Conservation (phyloP, 495 filamentous ascomycete genomes). For the Penicillium daleae region DNA sequence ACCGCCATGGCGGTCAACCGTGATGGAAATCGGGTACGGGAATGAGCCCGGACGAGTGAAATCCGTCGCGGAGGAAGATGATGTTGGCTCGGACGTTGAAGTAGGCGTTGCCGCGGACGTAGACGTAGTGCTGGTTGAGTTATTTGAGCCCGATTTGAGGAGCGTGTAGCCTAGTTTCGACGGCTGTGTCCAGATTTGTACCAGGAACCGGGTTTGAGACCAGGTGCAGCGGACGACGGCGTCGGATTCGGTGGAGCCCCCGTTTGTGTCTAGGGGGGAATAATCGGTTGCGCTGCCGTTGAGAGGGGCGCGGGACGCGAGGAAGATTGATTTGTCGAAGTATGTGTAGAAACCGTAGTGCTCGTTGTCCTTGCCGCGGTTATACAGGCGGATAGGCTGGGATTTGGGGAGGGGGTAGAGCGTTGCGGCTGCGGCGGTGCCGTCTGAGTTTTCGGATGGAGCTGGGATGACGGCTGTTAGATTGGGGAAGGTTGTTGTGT, state of each 20-base stretch:
- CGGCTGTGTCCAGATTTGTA: constrained; percentile 82
- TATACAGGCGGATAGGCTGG: constrained; percentile 84
- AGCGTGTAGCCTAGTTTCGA: constrained; percentile 46
- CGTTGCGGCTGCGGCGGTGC: constrained; percentile 70
- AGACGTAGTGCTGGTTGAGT: constrained; percentile 19
- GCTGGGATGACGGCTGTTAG: constrained; percentile 59
- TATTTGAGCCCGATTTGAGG: constrained; percentile 36
- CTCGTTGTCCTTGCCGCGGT: constrained; percentile 76
- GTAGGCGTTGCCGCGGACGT: constrained; percentile 20
- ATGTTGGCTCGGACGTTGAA: constrained; percentile 12
- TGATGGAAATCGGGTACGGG: constrained; percentile 83
- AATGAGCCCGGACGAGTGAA: constrained; percentile 72
- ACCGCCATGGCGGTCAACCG: constrained; percentile 80
- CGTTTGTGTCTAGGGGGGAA: constrained; percentile 60
- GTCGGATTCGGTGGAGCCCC: constrained; percentile 61
- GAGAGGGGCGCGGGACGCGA: constrained; percentile 55
- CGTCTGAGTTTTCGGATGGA: constrained; percentile 63
- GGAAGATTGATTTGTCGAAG: constrained; percentile 86
- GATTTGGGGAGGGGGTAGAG: constrained; percentile 67
- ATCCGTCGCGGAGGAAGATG: constrained; percentile 53
- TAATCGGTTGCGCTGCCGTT: constrained; percentile 36
- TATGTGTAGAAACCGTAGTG: constrained; percentile 95
- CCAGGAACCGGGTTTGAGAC: constrained; percentile 80
- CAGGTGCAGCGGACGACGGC: constrained; percentile 78
- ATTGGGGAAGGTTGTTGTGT: constrained; percentile 45